Evolutionary conservation across 805 yeast genomes (phyloP).

Genomic region (Zygotorulaspora chibaensis): DNA sequence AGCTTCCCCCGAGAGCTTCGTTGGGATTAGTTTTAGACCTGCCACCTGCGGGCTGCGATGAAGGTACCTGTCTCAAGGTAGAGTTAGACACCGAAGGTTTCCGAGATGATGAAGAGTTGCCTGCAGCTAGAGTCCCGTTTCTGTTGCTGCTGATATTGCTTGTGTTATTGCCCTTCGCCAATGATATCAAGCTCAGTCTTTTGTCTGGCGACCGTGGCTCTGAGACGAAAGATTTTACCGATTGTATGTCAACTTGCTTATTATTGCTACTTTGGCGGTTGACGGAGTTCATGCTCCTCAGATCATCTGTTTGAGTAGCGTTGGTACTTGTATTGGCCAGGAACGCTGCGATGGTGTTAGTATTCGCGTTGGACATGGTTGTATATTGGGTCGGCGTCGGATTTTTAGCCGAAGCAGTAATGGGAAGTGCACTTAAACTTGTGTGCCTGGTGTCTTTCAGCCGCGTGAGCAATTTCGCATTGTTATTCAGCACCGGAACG

Average conservation of each 20-base stretch:
- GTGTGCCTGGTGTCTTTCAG: conserved; percentile 33
- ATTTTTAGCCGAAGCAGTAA: conserved; percentile 5
- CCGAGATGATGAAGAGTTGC: conserved; percentile 2
- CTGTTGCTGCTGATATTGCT: not conserved
- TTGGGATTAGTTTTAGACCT: conserved; percentile 7
- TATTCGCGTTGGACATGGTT: conserved; percentile 13
- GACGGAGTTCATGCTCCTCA: conserved; percentile 20
- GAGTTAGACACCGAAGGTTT: conserved; percentile 20
- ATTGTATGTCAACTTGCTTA: conserved; percentile 21
- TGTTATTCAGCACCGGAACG: conserved; percentile 30
- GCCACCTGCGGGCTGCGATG: conserved; percentile 7
- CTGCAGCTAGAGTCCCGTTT: not conserved
- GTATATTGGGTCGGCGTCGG: conserved; percentile 4
- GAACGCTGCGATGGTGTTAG: conserved; percentile 3
- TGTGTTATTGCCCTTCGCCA: conserved; percentile 11
- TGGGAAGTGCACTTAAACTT: conserved; percentile 31
- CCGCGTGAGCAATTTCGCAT: conserved; percentile 25
- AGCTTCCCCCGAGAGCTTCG: conserved; percentile 1
- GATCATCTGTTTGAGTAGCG: conserved; percentile 14
- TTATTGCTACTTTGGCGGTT: conserved; percentile 7
- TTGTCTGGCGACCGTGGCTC: conserved; percentile 29
- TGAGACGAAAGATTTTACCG: conserved; percentile 24
- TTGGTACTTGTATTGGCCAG: conserved; percentile 6
- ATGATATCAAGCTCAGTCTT: conserved; percentile 21
- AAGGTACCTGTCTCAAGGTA: conserved; percentile 16